phyloP scores from a whole-genome alignment of 176 grass and related monocot genomes.

The Tillandsia fasciculata region DNA sequence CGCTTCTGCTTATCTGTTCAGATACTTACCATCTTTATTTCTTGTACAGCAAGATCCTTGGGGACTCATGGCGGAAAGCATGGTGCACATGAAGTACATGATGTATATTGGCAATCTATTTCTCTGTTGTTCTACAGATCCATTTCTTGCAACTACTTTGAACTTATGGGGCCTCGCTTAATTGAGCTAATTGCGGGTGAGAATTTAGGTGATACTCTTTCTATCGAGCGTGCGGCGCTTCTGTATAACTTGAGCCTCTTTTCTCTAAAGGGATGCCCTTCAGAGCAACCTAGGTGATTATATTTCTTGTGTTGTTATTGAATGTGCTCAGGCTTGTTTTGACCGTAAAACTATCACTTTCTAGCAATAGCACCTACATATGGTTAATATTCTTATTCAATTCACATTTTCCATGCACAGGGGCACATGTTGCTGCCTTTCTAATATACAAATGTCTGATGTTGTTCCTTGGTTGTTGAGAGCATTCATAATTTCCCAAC shows the following conservation, averaged over 20 bases:
- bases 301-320: conserved; percentile 6
- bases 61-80: conserved; percentile 29
- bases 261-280: conserved; percentile 44
- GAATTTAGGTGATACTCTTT: conserved; percentile 28
- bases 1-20: not conserved
- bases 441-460: conserved; percentile 38
- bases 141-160: conserved; percentile 31
- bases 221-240: conserved; percentile 59
- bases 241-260: conserved; percentile 62
- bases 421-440: conserved; percentile 48
- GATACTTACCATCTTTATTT: conserved; percentile 4
- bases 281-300: conserved; percentile 53
- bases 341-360: no score
- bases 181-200: conserved; percentile 44
- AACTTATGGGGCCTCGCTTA: conserved; percentile 26
- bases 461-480: conserved; percentile 62
- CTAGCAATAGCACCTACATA: not conserved
- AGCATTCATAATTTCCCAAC: conserved; percentile 57
- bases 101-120: conserved; percentile 57
- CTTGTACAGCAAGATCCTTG: conserved; percentile 46
- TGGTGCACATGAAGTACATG: conserved; percentile 58
- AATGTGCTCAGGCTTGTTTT: no score
- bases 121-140: conserved; percentile 50
- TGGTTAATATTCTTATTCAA: not conserved
- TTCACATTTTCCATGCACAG: conserved; percentile 30